Evolutionary conservation across 2,329 filamentous ascomycete species (phyloP).

Genomic region (Falciphora oryzae): DNA sequence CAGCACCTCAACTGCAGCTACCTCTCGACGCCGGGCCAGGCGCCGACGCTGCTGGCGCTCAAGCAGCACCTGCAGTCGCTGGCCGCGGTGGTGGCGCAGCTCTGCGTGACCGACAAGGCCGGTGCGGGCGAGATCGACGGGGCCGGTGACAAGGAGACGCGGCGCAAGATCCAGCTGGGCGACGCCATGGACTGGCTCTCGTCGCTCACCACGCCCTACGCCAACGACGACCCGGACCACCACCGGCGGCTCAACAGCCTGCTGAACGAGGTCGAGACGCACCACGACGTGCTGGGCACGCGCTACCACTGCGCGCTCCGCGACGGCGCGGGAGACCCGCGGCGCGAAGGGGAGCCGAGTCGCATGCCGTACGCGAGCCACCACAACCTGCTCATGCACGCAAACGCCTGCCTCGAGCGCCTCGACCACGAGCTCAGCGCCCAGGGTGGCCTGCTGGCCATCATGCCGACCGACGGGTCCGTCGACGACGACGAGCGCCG

Average conservation of each 20-base stretch:
- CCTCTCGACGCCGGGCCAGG: slow-evolving; percentile 43
- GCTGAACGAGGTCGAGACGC: slow-evolving; percentile 37
- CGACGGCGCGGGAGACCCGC: slow-evolving; percentile 17
- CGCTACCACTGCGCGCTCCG: slow-evolving; percentile 42
- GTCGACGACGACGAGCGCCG: slow-evolving; percentile 27
- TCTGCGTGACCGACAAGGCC: slow-evolving; percentile 29
- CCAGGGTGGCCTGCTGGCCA: slow-evolving; percentile 49
- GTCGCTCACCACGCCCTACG: slow-evolving; percentile 42
- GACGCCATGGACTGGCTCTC: slow-evolving; percentile 43
- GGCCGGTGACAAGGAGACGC: slow-evolving; percentile 14
- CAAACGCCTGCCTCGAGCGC: slow-evolving; percentile 53
- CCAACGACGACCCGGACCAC: slow-evolving; percentile 41
- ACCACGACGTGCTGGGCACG: slow-evolving; percentile 35
- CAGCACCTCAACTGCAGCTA: slow-evolving; percentile 52
- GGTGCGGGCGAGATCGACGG: slow-evolving; percentile 10
- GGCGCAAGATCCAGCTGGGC: background rate
- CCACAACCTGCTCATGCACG: slow-evolving; percentile 47
- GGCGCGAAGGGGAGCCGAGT: slow-evolving; percentile 18
- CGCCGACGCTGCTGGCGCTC: slow-evolving; percentile 50
- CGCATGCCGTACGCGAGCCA: slow-evolving; percentile 38
- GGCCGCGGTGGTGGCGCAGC: slow-evolving; percentile 41
- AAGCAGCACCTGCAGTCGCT: slow-evolving; percentile 58
- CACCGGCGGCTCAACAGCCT: slow-evolving; percentile 40
- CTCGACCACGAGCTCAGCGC: slow-evolving; percentile 53
- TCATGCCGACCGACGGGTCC: slow-evolving; percentile 40